phyloP scores from a whole-genome alignment of 164 flowering plant species.

The Akebia trifoliata region DNA sequence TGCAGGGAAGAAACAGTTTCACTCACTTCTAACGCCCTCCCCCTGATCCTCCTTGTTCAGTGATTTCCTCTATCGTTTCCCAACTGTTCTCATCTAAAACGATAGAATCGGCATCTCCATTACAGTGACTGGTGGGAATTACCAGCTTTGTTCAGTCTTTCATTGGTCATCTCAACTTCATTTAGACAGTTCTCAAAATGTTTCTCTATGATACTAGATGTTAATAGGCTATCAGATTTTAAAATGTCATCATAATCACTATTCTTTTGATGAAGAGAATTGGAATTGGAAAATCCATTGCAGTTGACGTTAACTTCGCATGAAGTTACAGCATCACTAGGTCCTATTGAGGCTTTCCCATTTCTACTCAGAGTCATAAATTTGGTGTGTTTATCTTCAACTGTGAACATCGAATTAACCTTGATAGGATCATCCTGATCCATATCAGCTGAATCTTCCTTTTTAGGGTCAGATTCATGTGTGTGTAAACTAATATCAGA shows the following conservation, averaged over 20 bases:
- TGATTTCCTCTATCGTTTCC: slow-evolving; percentile 1
- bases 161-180: neutral
- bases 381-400: neutral
- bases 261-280: neutral
- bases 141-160: slow-evolving; percentile 2
- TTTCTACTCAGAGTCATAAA: neutral
- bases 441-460: slow-evolving; percentile 1
- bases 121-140: neutral
- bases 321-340: neutral
- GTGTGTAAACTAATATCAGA: slow-evolving; percentile 11
- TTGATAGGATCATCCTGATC: neutral
- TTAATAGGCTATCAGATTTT: neutral
- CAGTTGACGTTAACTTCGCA: slow-evolving; percentile 3
- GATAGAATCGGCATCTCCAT: slow-evolving; percentile 1
- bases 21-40: neutral
- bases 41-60: neutral
- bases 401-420: neutral
- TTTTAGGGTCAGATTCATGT: slow-evolving; percentile 8
- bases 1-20: slow-evolving; percentile 4
- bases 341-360: slow-evolving; percentile 8
- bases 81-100: neutral
- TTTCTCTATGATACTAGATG: neutral
- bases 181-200: neutral
- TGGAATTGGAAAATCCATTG: slow-evolving; percentile 1
- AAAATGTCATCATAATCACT: neutral